A percentile compares a stretch with the other conserved stretches of the same genome.
These are phyloP conservation scores for Arabidopsis hybrid DNA, from an alignment of 441 rosid species.

Conservation along the genomic window DNA sequence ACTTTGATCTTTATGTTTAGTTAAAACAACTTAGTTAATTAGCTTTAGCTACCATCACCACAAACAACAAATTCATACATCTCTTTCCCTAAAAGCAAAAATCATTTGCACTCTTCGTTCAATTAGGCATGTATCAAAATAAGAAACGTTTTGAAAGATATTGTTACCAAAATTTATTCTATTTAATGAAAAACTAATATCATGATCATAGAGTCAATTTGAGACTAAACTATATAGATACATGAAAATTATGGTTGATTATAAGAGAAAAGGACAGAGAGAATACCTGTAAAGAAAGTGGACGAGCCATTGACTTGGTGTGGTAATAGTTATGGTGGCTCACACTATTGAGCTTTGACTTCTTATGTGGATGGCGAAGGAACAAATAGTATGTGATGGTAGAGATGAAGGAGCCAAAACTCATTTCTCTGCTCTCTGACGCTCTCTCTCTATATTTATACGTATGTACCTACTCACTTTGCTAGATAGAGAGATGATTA, in stretches of 20 bases:
- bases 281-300: conserved; percentile 84
- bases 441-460: conserved; percentile 42
- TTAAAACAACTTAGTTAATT: neutral
- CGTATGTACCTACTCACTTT: conserved; percentile 24
- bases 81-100: conserved; percentile 13
- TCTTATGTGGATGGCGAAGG: conserved; percentile 51
- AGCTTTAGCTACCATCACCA: neutral
- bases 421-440: conserved; percentile 55
- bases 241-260: conserved; percentile 1
- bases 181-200: neutral
- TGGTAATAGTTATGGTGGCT: conserved; percentile 52
- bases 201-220: conserved; percentile 1
- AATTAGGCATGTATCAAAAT: neutral
- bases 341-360: conserved; percentile 40
- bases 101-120: conserved; percentile 6
- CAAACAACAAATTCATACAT: conserved; percentile 13
- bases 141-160: neutral
- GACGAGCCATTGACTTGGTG: conserved; percentile 76
- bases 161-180: neutral
- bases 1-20: no score
- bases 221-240: conserved; percentile 9
- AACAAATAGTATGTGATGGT: conserved; percentile 64
- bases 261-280: neutral
- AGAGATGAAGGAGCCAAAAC: conserved; percentile 62
- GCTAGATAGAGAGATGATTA: conserved; percentile 26